A percentile compares a stretch with the other conserved stretches of the same genome.
Evolutionary conservation across 2,329 filamentous ascomycete genomes (phyloP).

Genomic region (Huntiella decipiens): DNA sequence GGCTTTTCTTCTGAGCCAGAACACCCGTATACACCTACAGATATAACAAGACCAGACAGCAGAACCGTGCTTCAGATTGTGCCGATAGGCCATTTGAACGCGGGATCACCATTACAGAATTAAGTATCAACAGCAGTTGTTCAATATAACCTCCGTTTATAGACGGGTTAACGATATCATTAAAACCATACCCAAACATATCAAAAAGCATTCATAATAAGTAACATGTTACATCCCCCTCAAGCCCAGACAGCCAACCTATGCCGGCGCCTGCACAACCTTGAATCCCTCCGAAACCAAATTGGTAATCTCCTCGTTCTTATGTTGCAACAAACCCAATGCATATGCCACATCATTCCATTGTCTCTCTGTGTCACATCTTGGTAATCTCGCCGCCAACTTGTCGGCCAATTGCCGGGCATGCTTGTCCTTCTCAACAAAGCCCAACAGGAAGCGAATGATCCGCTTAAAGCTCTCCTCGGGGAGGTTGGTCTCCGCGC

Average conservation of each 20-base stretch:
- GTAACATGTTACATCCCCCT: neutral
- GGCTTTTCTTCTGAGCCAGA: no score
- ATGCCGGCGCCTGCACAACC: slow-evolving; percentile 45
- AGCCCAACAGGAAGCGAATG: slow-evolving; percentile 80
- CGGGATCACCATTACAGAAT: no score
- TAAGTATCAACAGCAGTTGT: no score
- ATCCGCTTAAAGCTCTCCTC: slow-evolving; percentile 77
- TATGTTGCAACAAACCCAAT: slow-evolving; percentile 73
- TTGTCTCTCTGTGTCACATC: slow-evolving; percentile 82
- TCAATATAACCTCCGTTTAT: no score
- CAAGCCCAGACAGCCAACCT: slow-evolving; percentile 9
- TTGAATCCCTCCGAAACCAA: slow-evolving; percentile 57
- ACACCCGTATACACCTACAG: no score
- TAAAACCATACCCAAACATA: no score
- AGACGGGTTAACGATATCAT: no score
- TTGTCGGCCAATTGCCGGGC: slow-evolving; percentile 88
- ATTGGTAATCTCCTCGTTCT: slow-evolving; percentile 77
- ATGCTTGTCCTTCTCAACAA: slow-evolving; percentile 99
- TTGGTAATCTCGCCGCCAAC: slow-evolving; percentile 62
- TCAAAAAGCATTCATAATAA: no score
- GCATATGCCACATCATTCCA: slow-evolving; percentile 97
- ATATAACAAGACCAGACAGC: no score
- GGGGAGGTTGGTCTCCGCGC: slow-evolving; percentile 58
- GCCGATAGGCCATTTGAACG: no score
- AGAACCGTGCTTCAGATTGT: no score